Base-by-base conservation (phyloP, 108 stramenopile species). In the Bacterosira constricta region DNA sequence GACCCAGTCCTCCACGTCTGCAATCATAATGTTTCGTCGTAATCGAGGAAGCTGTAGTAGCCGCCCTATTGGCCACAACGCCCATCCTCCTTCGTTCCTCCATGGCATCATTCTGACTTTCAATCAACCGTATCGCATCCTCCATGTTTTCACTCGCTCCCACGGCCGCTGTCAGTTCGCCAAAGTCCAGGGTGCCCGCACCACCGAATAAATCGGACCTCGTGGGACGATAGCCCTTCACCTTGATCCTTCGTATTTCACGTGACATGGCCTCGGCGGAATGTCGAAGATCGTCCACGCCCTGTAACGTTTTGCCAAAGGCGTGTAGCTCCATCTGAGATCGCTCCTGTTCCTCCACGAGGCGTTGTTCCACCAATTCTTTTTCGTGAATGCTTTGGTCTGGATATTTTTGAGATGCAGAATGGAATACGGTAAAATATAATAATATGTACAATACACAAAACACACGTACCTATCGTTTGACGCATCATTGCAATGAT, bases 181-280 rank as follows among this genome's bases (percentile, higher is more conserved):
- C 73, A 59, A 37, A 66, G 6, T 52, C 21, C n/a, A n/a, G 53
- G 17, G 26, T 7, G 53, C 27, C 27, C 23, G 2, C 25, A 25
- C 21, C 10, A n/a, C 53, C 53, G 25, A 75, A 30, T 17, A 75
- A 50, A 59, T 75, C 73, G 7, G 73, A 75, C 6, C 73, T 54
- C 27, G 56, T 66, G 1, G 73, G 73, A n/a, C 56, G 41, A 50
- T 75, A 75, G 26, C 73, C 73, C 63, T 75, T 75, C n/a, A 75
- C 55, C 45, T 75, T 75, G 20, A 75, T 75, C 25, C 58, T 39
- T 50, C 73, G 55, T 0, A 75, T 46, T 44, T 75, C 73, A 12
- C 73, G 55, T 52, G 44, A 37, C 73, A 75, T 75, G 0, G 38
- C 41, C 42, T 75, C 73, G 56, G 64, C 73, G 4, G 64, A 66